Conservation (phyloP, 2,329 filamentous ascomycete genomes). For the Neophaeococcomyces mojaviensis region DNA sequence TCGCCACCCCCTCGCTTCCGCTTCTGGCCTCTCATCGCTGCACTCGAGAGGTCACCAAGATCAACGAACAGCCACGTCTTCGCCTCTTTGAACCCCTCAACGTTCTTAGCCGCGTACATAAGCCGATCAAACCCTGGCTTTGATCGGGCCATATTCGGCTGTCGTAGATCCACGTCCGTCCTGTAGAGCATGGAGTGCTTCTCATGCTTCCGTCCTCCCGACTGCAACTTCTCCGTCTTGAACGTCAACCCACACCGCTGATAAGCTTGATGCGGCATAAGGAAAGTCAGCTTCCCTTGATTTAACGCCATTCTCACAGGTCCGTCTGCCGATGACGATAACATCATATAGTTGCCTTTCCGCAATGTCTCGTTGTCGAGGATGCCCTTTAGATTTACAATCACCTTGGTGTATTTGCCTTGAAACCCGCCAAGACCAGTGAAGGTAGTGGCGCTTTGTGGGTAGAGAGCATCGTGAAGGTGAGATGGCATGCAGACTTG, state of each 20-base stretch:
- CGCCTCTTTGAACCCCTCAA: constrained; percentile 51
- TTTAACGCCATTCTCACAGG: not conserved
- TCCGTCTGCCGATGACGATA: constrained; percentile 56
- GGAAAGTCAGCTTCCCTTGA: constrained; percentile 54
- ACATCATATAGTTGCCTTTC: constrained; percentile 62
- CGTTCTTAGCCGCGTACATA: constrained; percentile 69
- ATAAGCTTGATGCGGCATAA: constrained; percentile 72
- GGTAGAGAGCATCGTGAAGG: constrained; percentile 37
- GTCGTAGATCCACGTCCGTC: constrained; percentile 70
- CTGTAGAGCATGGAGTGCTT: constrained; percentile 64
- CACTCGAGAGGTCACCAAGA: not conserved
- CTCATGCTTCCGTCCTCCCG: constrained; percentile 53
- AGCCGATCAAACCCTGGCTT: constrained; percentile 77
- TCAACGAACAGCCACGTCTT: constrained; percentile 74
- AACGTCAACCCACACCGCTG: constrained; percentile 64
- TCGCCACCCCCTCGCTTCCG: not conserved
- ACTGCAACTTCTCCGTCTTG: constrained; percentile 46
- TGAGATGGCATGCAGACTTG: constrained; percentile 68
- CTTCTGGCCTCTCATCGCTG: not conserved
- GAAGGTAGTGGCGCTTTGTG: not conserved
- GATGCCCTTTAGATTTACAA: constrained; percentile 64
- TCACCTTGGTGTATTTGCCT: constrained; percentile 57
- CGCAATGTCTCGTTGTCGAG: constrained; percentile 54
- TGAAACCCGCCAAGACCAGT: not conserved
- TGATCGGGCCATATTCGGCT: constrained; percentile 69